Percentiles rank a stretch among this genome's conserved stretches.
phyloP scores from a whole-genome alignment of 768 basidiomycete genomes.

The Ramaria rubella region DNA sequence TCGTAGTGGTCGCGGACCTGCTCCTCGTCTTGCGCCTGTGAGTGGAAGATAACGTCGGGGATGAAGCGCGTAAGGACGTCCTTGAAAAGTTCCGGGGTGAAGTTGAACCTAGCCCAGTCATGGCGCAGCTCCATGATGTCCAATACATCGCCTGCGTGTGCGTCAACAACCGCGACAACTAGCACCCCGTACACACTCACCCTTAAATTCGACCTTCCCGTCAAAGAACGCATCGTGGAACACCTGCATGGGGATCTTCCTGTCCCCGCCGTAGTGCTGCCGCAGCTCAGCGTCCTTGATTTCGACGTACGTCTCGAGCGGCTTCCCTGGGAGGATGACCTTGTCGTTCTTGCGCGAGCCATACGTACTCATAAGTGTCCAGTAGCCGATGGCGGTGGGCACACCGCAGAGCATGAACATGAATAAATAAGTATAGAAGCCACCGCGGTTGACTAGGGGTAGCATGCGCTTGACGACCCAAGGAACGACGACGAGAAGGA shows the following conservation, averaged over 20 bases:
- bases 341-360: constrained; percentile 81
- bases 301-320: constrained; percentile 85
- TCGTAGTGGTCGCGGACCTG: constrained; percentile 97
- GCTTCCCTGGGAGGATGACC: constrained; percentile 74
- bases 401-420: constrained; percentile 65
- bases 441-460: constrained; percentile 77
- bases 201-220: constrained; percentile 93
- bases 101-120: constrained; percentile 90
- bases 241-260: constrained; percentile 95
- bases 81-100: constrained; percentile 89
- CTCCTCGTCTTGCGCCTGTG: constrained; percentile 86
- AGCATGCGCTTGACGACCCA: constrained; percentile 77
- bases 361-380: constrained; percentile 79
- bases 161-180: background rate
- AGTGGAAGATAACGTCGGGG: constrained; percentile 92
- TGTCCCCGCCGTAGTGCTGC: constrained; percentile 69
- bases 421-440: constrained; percentile 82
- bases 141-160: constrained; percentile 72
- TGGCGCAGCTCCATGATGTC: constrained; percentile 92
- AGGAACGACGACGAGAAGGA: constrained; percentile 70
- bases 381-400: constrained; percentile 80
- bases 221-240: constrained; percentile 98
- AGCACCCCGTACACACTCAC: constrained; percentile 35
- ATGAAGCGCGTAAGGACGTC: constrained; percentile 83
- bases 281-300: constrained; percentile 82